Percentiles rank a stretch among this genome's conserved stretches.
These are phyloP conservation scores for Cyberlindnera mississippiensis DNA, from an alignment of 805 yeast genomes.

Conservation along the genomic window DNA sequence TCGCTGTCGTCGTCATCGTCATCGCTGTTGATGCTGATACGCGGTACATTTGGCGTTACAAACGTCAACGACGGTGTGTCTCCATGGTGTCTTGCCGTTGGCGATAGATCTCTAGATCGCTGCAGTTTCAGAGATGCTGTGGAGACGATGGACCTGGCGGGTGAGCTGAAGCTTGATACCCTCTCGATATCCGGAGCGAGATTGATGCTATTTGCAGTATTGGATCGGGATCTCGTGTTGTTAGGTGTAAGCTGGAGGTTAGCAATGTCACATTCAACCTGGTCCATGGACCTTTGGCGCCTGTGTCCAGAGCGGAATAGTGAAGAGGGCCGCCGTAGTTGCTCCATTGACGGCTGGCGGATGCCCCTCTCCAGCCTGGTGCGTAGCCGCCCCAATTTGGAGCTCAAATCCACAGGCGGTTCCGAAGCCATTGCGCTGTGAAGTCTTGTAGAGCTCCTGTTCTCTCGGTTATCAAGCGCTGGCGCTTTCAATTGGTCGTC, in stretches of 20 bases:
- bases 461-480: too few relatives aligned
- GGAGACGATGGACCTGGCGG: constrained; percentile 20
- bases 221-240: constrained; percentile 4
- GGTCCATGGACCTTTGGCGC: constrained; percentile 10
- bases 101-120: not conserved
- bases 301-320: constrained; percentile 9
- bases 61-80: constrained; percentile 2
- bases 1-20: not conserved
- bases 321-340: constrained; percentile 10
- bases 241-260: constrained; percentile 1
- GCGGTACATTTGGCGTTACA: constrained; percentile 4
- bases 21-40: constrained; percentile 6
- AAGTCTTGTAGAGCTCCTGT: too few relatives aligned
- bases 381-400: constrained; percentile 12
- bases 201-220: constrained; percentile 4
- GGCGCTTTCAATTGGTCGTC: too few relatives aligned
- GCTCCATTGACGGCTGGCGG: constrained; percentile 12
- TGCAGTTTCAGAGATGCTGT: constrained; percentile 1
- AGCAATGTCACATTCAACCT: not conserved
- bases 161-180: constrained; percentile 21
- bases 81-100: not conserved
- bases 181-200: constrained; percentile 13
- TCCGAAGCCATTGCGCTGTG: too few relatives aligned
- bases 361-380: constrained; percentile 11
- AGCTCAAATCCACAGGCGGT: not conserved